Evolutionary conservation across 306 rosid species (phyloP).

Genomic region (Rosa chinensis): DNA sequence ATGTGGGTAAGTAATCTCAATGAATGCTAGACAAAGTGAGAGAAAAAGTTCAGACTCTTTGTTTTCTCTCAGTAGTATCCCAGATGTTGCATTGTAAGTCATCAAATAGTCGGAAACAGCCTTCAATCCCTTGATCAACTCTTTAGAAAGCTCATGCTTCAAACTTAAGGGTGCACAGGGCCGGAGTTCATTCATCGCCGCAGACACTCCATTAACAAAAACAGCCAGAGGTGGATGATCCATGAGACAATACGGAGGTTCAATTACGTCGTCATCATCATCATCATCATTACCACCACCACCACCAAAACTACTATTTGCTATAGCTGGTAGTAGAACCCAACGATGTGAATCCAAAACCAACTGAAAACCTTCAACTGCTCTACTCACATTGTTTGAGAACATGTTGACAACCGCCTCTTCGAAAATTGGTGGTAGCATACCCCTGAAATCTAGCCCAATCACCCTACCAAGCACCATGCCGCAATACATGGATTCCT

Average conservation of each 20-base stretch:
- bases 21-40: conserved; percentile 86
- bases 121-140: conserved; percentile 71
- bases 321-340: conserved; percentile 82
- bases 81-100: conserved; percentile 62
- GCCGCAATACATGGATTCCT: conserved; percentile 98
- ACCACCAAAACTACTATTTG: conserved; percentile 19
- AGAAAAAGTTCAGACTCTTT: conserved; percentile 82
- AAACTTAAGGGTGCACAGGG: conserved; percentile 91
- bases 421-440: conserved; percentile 90
- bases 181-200: conserved; percentile 92
- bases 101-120: conserved; percentile 74
- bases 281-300: conserved; percentile 46
- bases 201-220: conserved; percentile 88
- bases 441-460: conserved; percentile 90
- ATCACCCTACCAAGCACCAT: conserved; percentile 98
- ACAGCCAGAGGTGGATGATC: conserved; percentile 99
- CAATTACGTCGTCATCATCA: conserved; percentile 78
- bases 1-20: conserved; percentile 85
- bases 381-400: conserved; percentile 82
- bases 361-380: conserved; percentile 91
- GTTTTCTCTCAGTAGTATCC: conserved; percentile 59
- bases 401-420: conserved; percentile 88
- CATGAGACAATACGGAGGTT: conserved; percentile 83
- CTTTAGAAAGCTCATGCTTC: conserved; percentile 73
- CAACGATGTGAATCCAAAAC: conserved; percentile 98